Base-by-base conservation (phyloP, 331 rosid genomes). In the Pyrus hybrid region DNA sequence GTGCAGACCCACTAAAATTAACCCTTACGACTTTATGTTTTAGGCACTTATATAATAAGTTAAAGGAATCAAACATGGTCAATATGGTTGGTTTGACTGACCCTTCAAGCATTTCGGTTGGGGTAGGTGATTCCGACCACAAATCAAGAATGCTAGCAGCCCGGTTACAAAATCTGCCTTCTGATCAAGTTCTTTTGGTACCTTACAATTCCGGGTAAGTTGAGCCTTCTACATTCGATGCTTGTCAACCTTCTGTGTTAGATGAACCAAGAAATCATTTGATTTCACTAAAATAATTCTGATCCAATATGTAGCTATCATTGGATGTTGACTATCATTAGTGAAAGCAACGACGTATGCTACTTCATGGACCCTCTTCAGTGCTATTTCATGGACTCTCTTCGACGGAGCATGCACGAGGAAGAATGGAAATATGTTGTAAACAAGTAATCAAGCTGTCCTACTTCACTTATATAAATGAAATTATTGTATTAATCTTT, bases 301-400 rank as follows among this genome's bases (percentile, higher is more conserved):
- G 20, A 1, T 54, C 53, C 65, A 32, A 28, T n/a, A 32, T 71
- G 51, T 54, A 71, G 75, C 23, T 71, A 71, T 54, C 75, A 54
- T 32, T 71, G 75, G 75, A 71, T 71, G 22, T 35, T 71, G 75
- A 71, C 75, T 49, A 32, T 71, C 32, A 54, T 71, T 41, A 71
- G 65, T 32, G 75, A 71, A 54, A 29, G 49, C 32, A 71, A 71
- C n/a, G 75, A 54, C 8, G 13, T 71, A 32, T 71, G 75, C 65
- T 71, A 71, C 53, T 71, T 71, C 33, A 8, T 71, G 66, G 75
- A 71, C 51, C 75, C 75, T 4, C 75, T 71, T 56, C 75, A 54
- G 35, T 6, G 75, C 21, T 71, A 71, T 71, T 71, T 71, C 65
- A 71, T 71, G 75, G 75, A 71, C 75, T 62, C 75, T 54, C 75